phyloP scores from a whole-genome alignment of 495 filamentous ascomycete genomes.

The Aspergillus olivimuriae region DNA sequence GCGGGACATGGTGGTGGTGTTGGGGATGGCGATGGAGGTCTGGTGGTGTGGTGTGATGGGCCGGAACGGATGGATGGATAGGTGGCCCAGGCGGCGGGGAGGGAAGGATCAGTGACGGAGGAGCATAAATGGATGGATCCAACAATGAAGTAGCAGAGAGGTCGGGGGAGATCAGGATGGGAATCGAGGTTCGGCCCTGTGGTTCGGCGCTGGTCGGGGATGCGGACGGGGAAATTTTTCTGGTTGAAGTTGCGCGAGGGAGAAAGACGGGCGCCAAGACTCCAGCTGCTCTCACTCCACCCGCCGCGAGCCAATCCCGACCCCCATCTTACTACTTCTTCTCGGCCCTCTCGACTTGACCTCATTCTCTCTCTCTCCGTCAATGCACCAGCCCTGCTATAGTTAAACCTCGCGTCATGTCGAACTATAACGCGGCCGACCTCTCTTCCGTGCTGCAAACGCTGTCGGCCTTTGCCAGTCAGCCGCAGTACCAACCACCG shows the following conservation, averaged over 20 bases:
- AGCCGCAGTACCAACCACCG: not conserved
- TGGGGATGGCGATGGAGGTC: not conserved
- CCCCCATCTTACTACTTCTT: not conserved
- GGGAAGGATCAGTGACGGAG: not conserved
- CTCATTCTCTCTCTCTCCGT: not conserved
- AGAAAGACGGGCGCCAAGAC: slow-evolving; percentile 1
- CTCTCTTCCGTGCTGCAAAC: slow-evolving; percentile 49
- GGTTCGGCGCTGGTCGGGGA: not conserved
- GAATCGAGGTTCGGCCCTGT: not conserved
- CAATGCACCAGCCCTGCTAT: too few species aligned
- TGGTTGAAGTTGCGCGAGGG: not conserved
- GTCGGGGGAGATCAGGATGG: not conserved
- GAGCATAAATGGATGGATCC: not conserved
- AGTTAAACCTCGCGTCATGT: slow-evolving; percentile 12
- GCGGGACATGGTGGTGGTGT: slow-evolving; percentile 57
- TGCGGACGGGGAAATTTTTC: not conserved
- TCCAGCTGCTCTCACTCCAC: not conserved
- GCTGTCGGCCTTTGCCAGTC: slow-evolving; percentile 24
- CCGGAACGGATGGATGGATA: not conserved
- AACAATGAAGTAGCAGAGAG: not conserved
- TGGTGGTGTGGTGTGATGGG: too few species aligned
- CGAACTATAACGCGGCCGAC: slow-evolving; percentile 37
- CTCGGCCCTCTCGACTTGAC: not conserved
- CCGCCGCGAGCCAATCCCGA: not conserved
- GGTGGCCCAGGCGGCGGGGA: not conserved